Conservation (phyloP, 192 early-diverging fungal genomes). For the Coemansia furcata region DNA sequence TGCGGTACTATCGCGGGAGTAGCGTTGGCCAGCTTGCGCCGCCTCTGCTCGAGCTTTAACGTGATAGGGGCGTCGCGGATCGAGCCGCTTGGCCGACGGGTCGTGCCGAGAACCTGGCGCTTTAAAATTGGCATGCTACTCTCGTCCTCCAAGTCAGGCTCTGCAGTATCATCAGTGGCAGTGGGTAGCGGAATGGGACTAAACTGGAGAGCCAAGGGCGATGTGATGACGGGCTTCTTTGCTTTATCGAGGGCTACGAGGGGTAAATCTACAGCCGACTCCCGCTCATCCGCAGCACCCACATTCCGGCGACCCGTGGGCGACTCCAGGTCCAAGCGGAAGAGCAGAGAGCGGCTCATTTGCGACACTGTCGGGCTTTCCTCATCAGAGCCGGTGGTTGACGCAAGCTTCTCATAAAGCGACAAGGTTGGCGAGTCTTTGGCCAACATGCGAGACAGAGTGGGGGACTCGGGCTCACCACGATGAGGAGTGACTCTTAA, state of each 20-base stretch:
- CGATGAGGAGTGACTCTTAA: constrained; percentile 32
- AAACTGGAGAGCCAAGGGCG: constrained; percentile 2
- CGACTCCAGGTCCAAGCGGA: constrained; percentile 50
- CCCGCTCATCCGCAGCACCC: too few species aligned
- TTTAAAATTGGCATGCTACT: neutral
- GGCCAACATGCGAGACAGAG: constrained; percentile 32
- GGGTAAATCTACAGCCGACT: constrained; percentile 29
- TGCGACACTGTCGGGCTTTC: constrained; percentile 50
- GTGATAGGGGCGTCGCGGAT: neutral
- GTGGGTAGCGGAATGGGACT: constrained; percentile 9
- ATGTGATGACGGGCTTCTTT: neutral
- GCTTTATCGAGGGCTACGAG: constrained; percentile 11
- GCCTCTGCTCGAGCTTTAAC: constrained; percentile 17
- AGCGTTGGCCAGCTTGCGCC: constrained; percentile 10
- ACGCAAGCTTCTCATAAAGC: constrained; percentile 37
- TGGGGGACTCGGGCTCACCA: constrained; percentile 51
- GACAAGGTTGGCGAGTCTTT: constrained; percentile 34
- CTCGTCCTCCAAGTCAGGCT: constrained; percentile 9
- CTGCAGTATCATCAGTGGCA: neutral
- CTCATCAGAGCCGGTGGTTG: constrained; percentile 22
- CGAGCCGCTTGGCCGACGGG: constrained; percentile 7
- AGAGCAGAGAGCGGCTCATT: constrained; percentile 49
- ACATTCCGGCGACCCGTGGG: constrained; percentile 19
- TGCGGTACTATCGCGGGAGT: constrained; percentile 22
- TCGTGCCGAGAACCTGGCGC: neutral